phyloP scores from a whole-genome alignment of 2,329 filamentous ascomycete genomes.

The Endoconidiophora polonica region DNA sequence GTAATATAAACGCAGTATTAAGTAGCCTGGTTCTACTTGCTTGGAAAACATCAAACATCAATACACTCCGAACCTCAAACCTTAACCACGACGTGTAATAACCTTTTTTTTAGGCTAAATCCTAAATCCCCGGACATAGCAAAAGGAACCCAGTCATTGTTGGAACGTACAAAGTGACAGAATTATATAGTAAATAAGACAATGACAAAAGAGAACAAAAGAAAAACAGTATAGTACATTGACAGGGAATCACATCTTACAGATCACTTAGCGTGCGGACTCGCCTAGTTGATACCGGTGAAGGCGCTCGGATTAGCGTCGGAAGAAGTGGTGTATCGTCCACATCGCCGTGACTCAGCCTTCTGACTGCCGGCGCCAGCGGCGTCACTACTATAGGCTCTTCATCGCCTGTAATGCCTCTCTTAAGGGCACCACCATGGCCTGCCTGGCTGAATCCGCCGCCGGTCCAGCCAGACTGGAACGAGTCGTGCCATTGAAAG shows the following conservation, averaged over 20 bases:
- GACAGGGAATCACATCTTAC: neutral
- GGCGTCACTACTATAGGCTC: slow-evolving; percentile 1
- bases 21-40: too few species aligned
- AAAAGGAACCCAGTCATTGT: too few species aligned
- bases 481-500: neutral
- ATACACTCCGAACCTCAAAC: too few species aligned
- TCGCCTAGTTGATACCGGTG: too few species aligned
- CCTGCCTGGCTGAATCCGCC: neutral
- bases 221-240: neutral
- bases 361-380: slow-evolving; percentile 1
- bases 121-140: too few species aligned
- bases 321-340: neutral
- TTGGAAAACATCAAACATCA: too few species aligned
- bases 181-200: neutral
- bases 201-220: neutral
- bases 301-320: too few species aligned
- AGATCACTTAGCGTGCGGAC: too few species aligned
- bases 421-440: neutral
- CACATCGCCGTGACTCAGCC: slow-evolving; percentile 1
- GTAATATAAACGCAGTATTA: too few species aligned
- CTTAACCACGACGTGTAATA: too few species aligned
- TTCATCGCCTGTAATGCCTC: slow-evolving; percentile 3
- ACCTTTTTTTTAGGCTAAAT: too few species aligned
- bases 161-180: neutral
- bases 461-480: neutral